A percentile compares a stretch with the other conserved stretches of the same genome.
Evolutionary conservation across 2,329 filamentous ascomycete species (phyloP).

Genomic region (Fusarium circinatum): DNA sequence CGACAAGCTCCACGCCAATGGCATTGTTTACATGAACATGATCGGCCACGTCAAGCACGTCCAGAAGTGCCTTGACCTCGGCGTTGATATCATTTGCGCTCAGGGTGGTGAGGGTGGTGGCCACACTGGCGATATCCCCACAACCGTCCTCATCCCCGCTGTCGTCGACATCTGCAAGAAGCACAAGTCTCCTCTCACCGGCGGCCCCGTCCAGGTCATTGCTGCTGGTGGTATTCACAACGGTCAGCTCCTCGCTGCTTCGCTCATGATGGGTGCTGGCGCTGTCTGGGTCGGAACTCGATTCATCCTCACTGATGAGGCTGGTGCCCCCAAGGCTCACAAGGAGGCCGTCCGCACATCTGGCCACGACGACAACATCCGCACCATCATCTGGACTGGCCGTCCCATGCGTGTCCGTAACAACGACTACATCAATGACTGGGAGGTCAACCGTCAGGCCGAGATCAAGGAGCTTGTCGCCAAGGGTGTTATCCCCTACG

Average conservation of each 20-base stretch:
- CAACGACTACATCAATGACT: constrained; percentile 94
- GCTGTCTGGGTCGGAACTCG: constrained; percentile 97
- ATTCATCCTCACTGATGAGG: constrained; percentile 94
- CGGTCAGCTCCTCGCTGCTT: constrained; percentile 87
- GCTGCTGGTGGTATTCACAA: constrained; percentile 95
- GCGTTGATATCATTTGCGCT: constrained; percentile 96
- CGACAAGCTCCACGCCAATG: constrained; percentile 86
- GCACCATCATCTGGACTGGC: constrained; percentile 98
- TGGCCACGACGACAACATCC: constrained; percentile 93
- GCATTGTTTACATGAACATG: constrained; percentile 99
- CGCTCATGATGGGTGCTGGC: constrained; percentile 90
- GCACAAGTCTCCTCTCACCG: constrained; percentile 87
- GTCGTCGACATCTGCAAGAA: constrained; percentile 84
- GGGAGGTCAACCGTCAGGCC: constrained; percentile 88
- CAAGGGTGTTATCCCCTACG: constrained; percentile 92
- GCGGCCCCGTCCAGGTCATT: constrained; percentile 87
- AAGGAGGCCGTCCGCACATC: constrained; percentile 95
- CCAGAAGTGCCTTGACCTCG: constrained; percentile 91
- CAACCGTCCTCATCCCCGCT: constrained; percentile 89
- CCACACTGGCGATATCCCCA: constrained; percentile 94
- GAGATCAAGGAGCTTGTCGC: constrained; percentile 94
- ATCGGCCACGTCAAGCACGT: constrained; percentile 99
- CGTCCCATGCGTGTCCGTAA: constrained; percentile 92
- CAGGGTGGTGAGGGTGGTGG: constrained; percentile 98
- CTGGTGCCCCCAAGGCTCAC: constrained; percentile 90